Base-by-base conservation (phyloP, 805 yeast genomes). In the Peterozyma toletana region DNA sequence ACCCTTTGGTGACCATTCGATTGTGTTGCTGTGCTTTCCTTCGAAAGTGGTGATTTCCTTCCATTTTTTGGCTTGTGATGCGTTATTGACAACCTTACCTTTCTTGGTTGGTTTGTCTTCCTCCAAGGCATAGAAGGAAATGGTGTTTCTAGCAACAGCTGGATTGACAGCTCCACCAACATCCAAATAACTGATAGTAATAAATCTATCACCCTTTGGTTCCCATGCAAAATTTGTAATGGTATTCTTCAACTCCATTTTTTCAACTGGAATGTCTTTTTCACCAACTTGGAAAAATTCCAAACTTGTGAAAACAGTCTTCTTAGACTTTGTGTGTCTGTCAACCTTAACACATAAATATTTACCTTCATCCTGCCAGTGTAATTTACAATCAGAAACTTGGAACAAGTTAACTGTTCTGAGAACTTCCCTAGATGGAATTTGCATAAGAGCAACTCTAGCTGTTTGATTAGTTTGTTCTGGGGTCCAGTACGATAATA, bases 401-500 rank as follows among this genome's bases (percentile, higher is more conserved):
- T 93, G 96, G 74, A 93, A 89, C 66, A 93, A 73, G 66, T 91
- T 90, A 54, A 91, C 83, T 47, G 96, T 86, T 76, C 97, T 86
- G 49, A 93, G 65, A 39, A 89, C 80, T 62, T 80, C 75, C 63
- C 83, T 86, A 27, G 88, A 73, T 47, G 96, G 95, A 43, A 90
- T 77, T 57, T 86, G 88, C 80, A 93, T 83, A 50, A 93, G 68
- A 18, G 95, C 78, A 46, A 91, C 98, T 64, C 95, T 84, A 29
- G 99, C 97, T 38, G 96, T 85, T 71, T 90, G 96, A 66, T 93
- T 91, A 50, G 75, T 64, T 21, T 57, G 46, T 70, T 93, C 99
- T 44, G 99, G 99, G 39, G 96, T 89, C 99, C 99, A 93, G 71
- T 83, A 93, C 30, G 95, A 81, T 53, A 93, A 73, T 33, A 89